Evolutionary conservation across 768 basidiomycete genomes (phyloP), one percentile per base, ranked within the genome.

Genomic region (Austroboletus eburneus): DNA sequence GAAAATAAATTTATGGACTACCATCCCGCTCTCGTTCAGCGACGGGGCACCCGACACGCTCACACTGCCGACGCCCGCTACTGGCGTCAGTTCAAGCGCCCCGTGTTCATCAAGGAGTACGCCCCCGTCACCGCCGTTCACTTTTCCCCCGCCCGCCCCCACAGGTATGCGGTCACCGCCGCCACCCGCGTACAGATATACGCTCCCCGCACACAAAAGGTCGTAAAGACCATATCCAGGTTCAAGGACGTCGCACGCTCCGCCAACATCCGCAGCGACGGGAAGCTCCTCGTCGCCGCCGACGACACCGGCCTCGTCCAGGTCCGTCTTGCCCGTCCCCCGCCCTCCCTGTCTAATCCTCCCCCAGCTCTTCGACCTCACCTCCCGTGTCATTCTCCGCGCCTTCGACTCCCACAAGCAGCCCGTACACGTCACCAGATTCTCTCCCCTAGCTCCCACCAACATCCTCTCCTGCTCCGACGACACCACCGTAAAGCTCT

Each of bases 101-200:
- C 91, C 3, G 87, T 97, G 1, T 99, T 98, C 66, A 79, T 98
- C 65, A 97, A 96, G 69, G 91, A 97, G 72, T 95, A 95, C 63
- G 91, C 92, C 0, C 92, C 94, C 14, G 84, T 99, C 56, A 97
- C 95, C 44, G 90, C 89, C 14, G 76, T 99, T 25, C 91, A 97
- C 64, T 98, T 98, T 68, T 82, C 91, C 2, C 81, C 81, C 1
- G 72, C 87, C 22, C 84, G 81, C 65, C 95, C 95, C 5, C 92
- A 99, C 64, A 76, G 87, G 61, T 97, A 94, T 73, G 95, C 93
- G 21, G 93, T 98, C 46, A 96, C 94, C 22, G 89, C 93, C 2
- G 92, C 91, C 0, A 88, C 93, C 1, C 76, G 94, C 53, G 83
- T 99, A 1, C 90, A 98, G 68, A 87, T 98, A 61, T 97, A 97